A percentile compares a stretch with the other conserved stretches of the same genome.
Evolutionary conservation across 768 basidiomycete species (phyloP).

Genomic region (Termitomyces sp.): DNA sequence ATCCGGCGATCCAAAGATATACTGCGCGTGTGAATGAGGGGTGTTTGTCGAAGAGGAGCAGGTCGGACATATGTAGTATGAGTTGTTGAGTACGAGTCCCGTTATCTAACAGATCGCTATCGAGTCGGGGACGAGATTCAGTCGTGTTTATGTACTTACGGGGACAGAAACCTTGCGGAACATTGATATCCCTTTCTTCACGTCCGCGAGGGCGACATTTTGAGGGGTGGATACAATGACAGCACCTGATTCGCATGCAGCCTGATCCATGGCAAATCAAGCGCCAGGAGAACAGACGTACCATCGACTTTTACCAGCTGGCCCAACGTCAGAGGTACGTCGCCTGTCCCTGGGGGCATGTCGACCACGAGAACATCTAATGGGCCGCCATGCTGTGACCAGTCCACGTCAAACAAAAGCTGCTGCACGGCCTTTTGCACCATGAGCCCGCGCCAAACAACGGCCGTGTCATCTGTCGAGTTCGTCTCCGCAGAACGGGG

Average conservation of each 20-base stretch:
- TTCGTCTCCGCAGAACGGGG: constrained; percentile 43
- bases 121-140: constrained; percentile 2
- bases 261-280: background rate
- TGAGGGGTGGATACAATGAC: constrained; percentile 96
- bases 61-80: constrained; percentile 73
- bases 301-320: constrained; percentile 84
- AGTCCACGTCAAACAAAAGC: constrained; percentile 93
- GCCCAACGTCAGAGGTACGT: constrained; percentile 88
- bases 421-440: constrained; percentile 98
- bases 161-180: constrained; percentile 85
- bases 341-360: constrained; percentile 97
- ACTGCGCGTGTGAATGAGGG: constrained; percentile 28
- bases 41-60: constrained; percentile 38
- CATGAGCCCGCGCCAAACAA: constrained; percentile 97
- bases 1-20: constrained; percentile 66
- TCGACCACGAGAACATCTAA: constrained; percentile 89
- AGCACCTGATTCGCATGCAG: constrained; percentile 47
- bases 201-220: constrained; percentile 87
- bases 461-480: constrained; percentile 62
- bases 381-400: constrained; percentile 46
- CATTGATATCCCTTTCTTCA: constrained; percentile 90
- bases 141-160: constrained; percentile 36
- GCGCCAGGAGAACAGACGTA: constrained; percentile 25
- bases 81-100: constrained; percentile 85
- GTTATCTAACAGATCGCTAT: constrained; percentile 49